Conservation (phyloP, 805 yeast genomes). For the Yarrowia alimentaria region DNA sequence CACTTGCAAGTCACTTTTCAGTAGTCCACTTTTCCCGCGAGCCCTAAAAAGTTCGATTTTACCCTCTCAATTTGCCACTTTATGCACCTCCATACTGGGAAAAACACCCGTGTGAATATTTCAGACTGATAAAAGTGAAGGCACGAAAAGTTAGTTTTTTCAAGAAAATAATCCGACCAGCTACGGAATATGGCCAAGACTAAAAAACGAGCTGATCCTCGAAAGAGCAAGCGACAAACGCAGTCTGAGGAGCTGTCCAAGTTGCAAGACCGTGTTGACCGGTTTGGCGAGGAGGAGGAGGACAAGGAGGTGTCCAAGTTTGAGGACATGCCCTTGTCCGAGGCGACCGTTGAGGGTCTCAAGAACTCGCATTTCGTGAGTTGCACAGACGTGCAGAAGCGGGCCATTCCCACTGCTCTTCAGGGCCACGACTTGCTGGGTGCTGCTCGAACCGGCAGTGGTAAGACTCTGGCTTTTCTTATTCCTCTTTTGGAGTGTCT, state of each 20-base stretch:
- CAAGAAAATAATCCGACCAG: constrained; percentile 15
- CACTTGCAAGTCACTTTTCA: no score
- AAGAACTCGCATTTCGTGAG: constrained; percentile 73
- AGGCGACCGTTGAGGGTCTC: constrained; percentile 65
- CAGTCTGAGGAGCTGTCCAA: constrained; percentile 29
- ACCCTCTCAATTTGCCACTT: neutral
- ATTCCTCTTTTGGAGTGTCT: constrained; percentile 68
- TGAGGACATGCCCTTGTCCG: constrained; percentile 73
- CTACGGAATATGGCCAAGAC: constrained; percentile 1
- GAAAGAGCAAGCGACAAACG: constrained; percentile 11
- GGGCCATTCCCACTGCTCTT: constrained; percentile 70
- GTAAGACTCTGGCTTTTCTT: constrained; percentile 83
- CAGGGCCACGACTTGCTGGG: constrained; percentile 79
- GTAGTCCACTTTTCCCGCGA: no score
- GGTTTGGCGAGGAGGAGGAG: constrained; percentile 43
- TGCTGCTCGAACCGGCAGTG: constrained; percentile 79
- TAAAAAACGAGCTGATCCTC: constrained; percentile 14
- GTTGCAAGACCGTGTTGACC: constrained; percentile 53
- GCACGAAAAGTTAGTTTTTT: constrained; percentile 22
- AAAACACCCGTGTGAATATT: neutral
- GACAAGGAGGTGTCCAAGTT: constrained; percentile 50
- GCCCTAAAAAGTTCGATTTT: no score
- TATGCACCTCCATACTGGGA: neutral
- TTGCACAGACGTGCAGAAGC: constrained; percentile 82
- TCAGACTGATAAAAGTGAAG: constrained; percentile 7